Percentiles rank a stretch among this genome's conserved stretches.
phyloP scores from a whole-genome alignment of 1,284 basidiomycete genomes.

The Mixia osmundae region DNA sequence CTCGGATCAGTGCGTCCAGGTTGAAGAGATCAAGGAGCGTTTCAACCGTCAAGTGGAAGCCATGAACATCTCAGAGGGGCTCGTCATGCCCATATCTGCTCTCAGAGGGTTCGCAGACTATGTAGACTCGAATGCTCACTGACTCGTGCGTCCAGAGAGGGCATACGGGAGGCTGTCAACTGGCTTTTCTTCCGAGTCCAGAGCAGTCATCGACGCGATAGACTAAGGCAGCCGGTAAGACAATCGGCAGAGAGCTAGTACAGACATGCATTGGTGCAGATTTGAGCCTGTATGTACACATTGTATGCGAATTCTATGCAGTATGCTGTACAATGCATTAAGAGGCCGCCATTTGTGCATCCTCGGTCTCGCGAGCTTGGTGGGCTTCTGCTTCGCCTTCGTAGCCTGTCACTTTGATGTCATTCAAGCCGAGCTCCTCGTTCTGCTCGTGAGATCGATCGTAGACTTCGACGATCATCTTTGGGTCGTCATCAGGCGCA shows the following conservation, averaged over 20 bases:
- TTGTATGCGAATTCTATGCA: not conserved
- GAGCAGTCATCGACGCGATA: slow-evolving; percentile 31
- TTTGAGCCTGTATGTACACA: not conserved
- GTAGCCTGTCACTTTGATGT: slow-evolving; percentile 81
- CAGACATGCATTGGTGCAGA: not conserved
- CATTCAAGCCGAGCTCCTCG: slow-evolving; percentile 85
- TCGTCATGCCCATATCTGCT: slow-evolving; percentile 66
- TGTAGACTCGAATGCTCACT: not conserved
- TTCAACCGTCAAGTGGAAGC: slow-evolving; percentile 17
- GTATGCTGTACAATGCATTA: not conserved
- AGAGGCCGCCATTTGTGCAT: slow-evolving; percentile 1
- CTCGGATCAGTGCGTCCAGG: slow-evolving; percentile 44
- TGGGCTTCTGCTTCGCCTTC: slow-evolving; percentile 12
- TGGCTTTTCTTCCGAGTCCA: slow-evolving; percentile 84
- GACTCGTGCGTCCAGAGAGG: slow-evolving; percentile 34
- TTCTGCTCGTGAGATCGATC: slow-evolving; percentile 74
- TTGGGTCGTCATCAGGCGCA: slow-evolving; percentile 31
- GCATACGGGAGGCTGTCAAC: slow-evolving; percentile 67
- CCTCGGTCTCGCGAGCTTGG: slow-evolving; percentile 6
- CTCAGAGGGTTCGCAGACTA: slow-evolving; percentile 44
- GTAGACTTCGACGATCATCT: slow-evolving; percentile 64
- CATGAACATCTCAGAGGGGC: slow-evolving; percentile 16
- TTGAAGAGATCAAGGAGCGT: slow-evolving; percentile 42
- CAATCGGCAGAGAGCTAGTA: not conserved
- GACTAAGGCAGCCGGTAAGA: not conserved